These are phyloP conservation scores for Pichia sp. DNA, from an alignment of 1,139 yeast genomes.

Conservation along the genomic window DNA sequence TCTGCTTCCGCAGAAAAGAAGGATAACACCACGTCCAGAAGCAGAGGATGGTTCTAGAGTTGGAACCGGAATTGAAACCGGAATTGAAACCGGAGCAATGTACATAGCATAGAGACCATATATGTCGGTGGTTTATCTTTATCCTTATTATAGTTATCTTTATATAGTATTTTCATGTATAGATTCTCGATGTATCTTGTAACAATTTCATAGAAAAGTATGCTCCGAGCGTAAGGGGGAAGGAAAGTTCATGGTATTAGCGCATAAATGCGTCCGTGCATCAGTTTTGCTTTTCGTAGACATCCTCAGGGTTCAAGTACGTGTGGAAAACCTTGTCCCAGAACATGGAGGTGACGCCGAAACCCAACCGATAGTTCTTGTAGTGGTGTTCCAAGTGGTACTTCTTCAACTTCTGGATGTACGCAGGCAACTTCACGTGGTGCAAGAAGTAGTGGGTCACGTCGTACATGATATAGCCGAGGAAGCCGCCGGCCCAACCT, in stretches of 20 bases:
- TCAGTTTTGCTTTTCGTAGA: constrained; percentile 31
- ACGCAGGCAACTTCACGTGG: constrained; percentile 74
- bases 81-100: not conserved
- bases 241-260: not conserved
- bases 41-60: constrained; percentile 18
- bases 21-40: not conserved
- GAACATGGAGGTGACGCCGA: constrained; percentile 88
- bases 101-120: not conserved
- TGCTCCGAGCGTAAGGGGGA: not conserved
- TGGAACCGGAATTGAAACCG: not conserved
- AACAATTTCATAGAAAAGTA: not conserved
- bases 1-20: not conserved
- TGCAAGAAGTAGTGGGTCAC: constrained; percentile 86
- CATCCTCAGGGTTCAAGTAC: constrained; percentile 37
- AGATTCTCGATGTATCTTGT: not conserved
- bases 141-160: not conserved
- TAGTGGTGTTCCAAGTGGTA: constrained; percentile 96
- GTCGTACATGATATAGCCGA: constrained; percentile 90
- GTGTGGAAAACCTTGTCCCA: constrained; percentile 94
- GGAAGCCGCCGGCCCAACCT: constrained; percentile 88
- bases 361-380: constrained; percentile 92
- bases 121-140: not conserved
- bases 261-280: not conserved
- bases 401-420: constrained; percentile 72
- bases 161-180: not conserved